Base-by-base conservation (phyloP, 495 filamentous ascomycete species). In the Hapsidospora chrysogenum region DNA sequence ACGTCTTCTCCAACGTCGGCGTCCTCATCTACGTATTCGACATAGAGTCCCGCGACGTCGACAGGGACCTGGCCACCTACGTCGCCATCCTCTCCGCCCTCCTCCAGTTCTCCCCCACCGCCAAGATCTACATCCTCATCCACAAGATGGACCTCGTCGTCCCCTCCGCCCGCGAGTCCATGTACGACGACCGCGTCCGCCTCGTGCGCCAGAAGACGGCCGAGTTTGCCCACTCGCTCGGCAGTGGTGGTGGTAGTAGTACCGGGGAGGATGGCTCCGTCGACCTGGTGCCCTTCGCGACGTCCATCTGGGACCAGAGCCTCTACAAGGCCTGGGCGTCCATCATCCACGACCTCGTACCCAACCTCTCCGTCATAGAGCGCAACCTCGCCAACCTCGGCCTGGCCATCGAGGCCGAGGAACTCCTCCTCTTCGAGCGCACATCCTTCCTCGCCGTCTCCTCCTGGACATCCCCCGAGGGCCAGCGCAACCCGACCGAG, bases 91-190 rank as follows among this genome's bases (percentile, higher is more conserved):
- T 94, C 48, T 63, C 72, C 34, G 89, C 89, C 0, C 64, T 97
- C 21, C 61, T 70, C 21, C 85, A 95, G 54, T 89, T 76, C 63
- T 85, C 78, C 16, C 79, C 81, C 29, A 65, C 65, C 7, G 87
- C 89, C 33, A 75, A 78, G 44, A 72, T 96, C 43, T 97, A 93
- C 60, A 78, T 85, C 35, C 71, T 97, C 6, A 78, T 97, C 40
- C 89, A 97, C 69, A 97, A 97, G 55, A 93, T 97, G 78, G 89
- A 97, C 53, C 72, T 97, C n/a, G 84, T 96, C 37, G 81, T 83
- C 46, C 69, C 72, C 22, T 64, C 78, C 39, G 68, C 76, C 45
- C 74, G 87, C 22, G 72, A 80, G 42, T 70, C 72, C 26, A 72
- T 94, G 40, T 93, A 89, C 56, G 71, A 82, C 37, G 78, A 87